These are phyloP conservation scores for Saturnispora quitensis DNA, from an alignment of 805 yeast genomes.

Conservation along the genomic window DNA sequence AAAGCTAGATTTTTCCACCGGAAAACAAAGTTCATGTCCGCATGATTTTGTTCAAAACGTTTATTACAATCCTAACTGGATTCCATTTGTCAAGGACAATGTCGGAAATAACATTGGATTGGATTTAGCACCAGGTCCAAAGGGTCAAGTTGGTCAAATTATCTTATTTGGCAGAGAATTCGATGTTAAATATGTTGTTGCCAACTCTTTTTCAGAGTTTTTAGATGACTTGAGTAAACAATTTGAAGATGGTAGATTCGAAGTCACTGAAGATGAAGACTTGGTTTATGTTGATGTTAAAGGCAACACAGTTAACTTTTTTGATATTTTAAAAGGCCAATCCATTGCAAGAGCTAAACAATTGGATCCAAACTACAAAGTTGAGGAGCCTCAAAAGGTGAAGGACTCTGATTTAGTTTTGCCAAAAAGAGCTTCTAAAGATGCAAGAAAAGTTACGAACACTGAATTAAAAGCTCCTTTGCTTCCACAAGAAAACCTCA, in stretches of 20 bases:
- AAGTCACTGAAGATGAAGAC: constrained; percentile 57
- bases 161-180: constrained; percentile 90
- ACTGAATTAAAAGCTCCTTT: background rate
- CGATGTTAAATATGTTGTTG: constrained; percentile 80
- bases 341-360: constrained; percentile 32
- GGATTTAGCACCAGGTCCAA: constrained; percentile 74
- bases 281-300: constrained; percentile 27
- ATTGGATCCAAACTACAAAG: constrained; percentile 8
- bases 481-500: constrained; percentile 27
- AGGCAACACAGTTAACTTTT: constrained; percentile 45
- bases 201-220: constrained; percentile 86
- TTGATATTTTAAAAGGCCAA: constrained; percentile 61
- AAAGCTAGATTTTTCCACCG: constrained; percentile 13
- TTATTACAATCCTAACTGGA: constrained; percentile 89
- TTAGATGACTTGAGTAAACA: constrained; percentile 77
- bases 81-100: constrained; percentile 80
- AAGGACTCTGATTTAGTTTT: constrained; percentile 12
- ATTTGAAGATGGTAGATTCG: constrained; percentile 75
- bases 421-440: constrained; percentile 3
- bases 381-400: constrained; percentile 7
- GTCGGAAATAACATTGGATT: constrained; percentile 89
- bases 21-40: constrained; percentile 59
- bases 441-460: background rate
- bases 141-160: constrained; percentile 83
- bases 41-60: constrained; percentile 61